A percentile compares a stretch with the other conserved stretches of the same genome.
Evolutionary conservation across 2,329 filamentous ascomycete genomes (phyloP).

Genomic region (Westerdykella sp.): DNA sequence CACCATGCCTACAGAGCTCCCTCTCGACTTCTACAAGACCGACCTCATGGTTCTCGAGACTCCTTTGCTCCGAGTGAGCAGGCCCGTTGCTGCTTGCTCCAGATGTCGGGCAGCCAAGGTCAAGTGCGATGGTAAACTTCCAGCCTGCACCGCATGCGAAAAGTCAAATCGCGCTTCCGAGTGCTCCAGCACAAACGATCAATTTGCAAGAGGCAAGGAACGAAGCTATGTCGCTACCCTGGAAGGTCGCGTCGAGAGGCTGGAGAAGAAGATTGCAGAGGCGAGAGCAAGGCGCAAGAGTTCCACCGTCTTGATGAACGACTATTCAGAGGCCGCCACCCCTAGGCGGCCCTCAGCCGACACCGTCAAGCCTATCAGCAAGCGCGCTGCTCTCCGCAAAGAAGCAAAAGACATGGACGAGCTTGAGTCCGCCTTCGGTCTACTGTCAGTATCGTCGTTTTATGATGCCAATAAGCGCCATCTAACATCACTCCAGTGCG

Average conservation of each 20-base stretch:
- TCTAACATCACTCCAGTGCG: conserved; percentile 50
- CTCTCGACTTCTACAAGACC: conserved; percentile 5
- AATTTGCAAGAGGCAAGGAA: conserved; percentile 93
- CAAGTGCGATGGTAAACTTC: conserved; percentile 95
- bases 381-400: conserved; percentile 45
- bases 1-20: conserved; percentile 11
- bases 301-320: conserved; percentile 63
- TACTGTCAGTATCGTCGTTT: conserved; percentile 54
- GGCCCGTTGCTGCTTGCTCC: conserved; percentile 73
- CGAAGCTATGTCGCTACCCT: conserved; percentile 93
- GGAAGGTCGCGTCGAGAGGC: conserved; percentile 82
- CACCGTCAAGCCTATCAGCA: conserved; percentile 31
- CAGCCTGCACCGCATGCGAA: conserved; percentile 91
- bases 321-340: conserved; percentile 46
- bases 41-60: conserved; percentile 46
- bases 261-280: conserved; percentile 66
- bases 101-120: conserved; percentile 88
- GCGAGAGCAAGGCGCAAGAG: conserved; percentile 64
- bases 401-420: conserved; percentile 88
- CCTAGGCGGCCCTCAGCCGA: conserved; percentile 45
- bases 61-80: conserved; percentile 64
- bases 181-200: conserved; percentile 91
- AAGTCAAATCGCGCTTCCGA: conserved; percentile 79
- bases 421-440: conserved; percentile 88
- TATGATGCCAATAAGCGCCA: neutral